These are phyloP conservation scores for Zygosaccharomyces pseudobailii DNA, from an alignment of 1,139 yeast species.

Conservation along the genomic window DNA sequence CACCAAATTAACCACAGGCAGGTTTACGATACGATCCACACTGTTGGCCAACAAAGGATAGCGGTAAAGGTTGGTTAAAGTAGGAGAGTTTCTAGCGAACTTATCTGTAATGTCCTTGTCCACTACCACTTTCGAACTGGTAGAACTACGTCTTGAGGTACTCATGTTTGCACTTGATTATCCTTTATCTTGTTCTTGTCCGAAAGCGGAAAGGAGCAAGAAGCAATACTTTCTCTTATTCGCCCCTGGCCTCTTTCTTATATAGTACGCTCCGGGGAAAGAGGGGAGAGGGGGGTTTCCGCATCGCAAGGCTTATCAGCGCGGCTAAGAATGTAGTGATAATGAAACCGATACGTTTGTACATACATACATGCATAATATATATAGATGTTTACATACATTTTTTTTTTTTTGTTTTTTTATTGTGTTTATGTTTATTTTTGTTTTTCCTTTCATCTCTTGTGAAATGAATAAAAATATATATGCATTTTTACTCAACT, in stretches of 20 bases:
- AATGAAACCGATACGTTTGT: neutral
- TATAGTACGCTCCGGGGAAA: neutral
- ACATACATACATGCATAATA: neutral
- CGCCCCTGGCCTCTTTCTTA: neutral
- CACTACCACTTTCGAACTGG: constrained; percentile 15
- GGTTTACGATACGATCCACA: constrained; percentile 14
- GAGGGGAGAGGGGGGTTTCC: neutral
- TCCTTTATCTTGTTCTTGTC: neutral
- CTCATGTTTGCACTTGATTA: neutral
- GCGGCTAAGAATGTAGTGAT: neutral
- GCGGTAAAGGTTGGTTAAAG: constrained; percentile 20
- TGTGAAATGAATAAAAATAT: neutral
- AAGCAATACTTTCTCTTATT: neutral
- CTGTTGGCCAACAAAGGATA: constrained; percentile 16
- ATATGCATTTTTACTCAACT: neutral
- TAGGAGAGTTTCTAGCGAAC: constrained; percentile 22
- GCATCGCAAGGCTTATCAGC: neutral
- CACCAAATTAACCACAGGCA: constrained; percentile 15
- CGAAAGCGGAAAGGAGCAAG: neutral
- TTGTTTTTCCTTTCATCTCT: neutral
- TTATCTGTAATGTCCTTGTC: constrained; percentile 20
- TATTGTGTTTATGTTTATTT: too few relatives aligned
- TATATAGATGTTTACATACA: neutral
- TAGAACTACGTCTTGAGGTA: neutral
- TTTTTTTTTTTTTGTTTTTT: too few relatives aligned